These are phyloP conservation scores for Iris macrosiphon DNA, from an alignment of 106 monocot genomes.

Conservation along the genomic window DNA sequence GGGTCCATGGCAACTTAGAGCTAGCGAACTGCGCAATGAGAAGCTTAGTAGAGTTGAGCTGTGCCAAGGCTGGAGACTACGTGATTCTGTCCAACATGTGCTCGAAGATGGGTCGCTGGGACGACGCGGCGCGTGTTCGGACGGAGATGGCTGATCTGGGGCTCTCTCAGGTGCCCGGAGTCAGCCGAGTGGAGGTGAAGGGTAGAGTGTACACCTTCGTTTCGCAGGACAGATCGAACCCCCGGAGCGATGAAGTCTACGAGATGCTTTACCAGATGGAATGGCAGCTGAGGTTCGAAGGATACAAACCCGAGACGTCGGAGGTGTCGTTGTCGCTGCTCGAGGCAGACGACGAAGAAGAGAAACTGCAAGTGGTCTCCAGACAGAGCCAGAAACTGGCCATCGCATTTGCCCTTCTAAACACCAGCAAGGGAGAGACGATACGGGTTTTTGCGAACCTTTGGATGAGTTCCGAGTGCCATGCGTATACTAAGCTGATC, in stretches of 20 bases:
- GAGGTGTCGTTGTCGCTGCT: no score
- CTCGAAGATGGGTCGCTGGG: conserved; percentile 25
- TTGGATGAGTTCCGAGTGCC: conserved; percentile 40
- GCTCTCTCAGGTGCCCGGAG: conserved; percentile 40
- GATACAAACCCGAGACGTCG: conserved; percentile 3
- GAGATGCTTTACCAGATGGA: conserved; percentile 20
- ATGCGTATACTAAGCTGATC: conserved; percentile 44
- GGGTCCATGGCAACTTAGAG: conserved; percentile 34
- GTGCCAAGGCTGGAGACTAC: conserved; percentile 43
- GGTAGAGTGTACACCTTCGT: conserved; percentile 50
- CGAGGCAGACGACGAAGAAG: not conserved
- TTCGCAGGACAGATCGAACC: conserved; percentile 41
- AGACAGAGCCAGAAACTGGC: conserved; percentile 20
- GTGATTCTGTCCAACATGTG: conserved; percentile 57
- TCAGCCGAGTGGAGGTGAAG: conserved; percentile 55
- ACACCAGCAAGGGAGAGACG: conserved; percentile 1
- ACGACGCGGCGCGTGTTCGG: conserved; percentile 34
- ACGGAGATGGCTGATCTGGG: conserved; percentile 31
- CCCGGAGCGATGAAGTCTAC: conserved; percentile 10
- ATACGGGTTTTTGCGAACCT: conserved; percentile 14
- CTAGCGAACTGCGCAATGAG: conserved; percentile 36
- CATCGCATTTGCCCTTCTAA: conserved; percentile 21
- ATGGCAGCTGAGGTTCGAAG: conserved; percentile 14
- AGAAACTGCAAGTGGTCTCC: not conserved
- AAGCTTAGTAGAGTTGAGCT: conserved; percentile 28